Evolutionary conservation across 2,329 filamentous ascomycete genomes (phyloP), one percentile per base, ranked within the genome.

Genomic region (Escovopsis sp.): DNA sequence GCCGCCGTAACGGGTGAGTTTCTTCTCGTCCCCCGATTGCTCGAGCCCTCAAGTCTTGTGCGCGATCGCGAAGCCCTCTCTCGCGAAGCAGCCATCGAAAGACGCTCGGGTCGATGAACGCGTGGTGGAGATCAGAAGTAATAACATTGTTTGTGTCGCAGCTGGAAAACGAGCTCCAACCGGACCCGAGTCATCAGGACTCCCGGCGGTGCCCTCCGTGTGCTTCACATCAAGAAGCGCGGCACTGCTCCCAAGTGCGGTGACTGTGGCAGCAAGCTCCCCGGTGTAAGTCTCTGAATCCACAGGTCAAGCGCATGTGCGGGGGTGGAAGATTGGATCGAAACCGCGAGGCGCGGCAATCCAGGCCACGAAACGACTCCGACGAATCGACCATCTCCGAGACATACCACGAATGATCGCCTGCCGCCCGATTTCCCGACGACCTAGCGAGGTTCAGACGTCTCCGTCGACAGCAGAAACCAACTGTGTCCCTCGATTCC

Each of bases 201-300:
- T 51, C 90, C 92, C 52, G 92, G 90, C 65, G 90, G 90, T 63
- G 76, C 88, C 64, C 79, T 94, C 58, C 79, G 90, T 64, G 79
- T 94, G 62, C 82, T 96, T 55, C 88, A 98, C 80, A 87, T 94
- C 74, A 96, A 96, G 83, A 98, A 98, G 85, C 83, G 79, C 65
- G 90, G 87, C 55, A 93, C 86, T 62, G 82, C 87, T 48, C 90
- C 90, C 61, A 98, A 98, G 76, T 98, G 90, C 64, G 84, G 92
- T 76, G 90, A 98, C 76, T 98, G 92, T 62, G 90, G 90, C 60
- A 77, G 76, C 71, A 96, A 96, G 74, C 81, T 98, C 58, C 77
- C 85, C 61, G 90, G 90, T 66, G 87, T 98, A 84, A 81, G 86
- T 92, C 16, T n/a, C 16, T 45, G 39, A 5, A 23, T 23, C 21